Percentiles rank a stretch among this genome's conserved stretches.
These are phyloP conservation scores for Inosperma sp. DNA, from an alignment of 768 basidiomycete genomes.

Conservation along the genomic window DNA sequence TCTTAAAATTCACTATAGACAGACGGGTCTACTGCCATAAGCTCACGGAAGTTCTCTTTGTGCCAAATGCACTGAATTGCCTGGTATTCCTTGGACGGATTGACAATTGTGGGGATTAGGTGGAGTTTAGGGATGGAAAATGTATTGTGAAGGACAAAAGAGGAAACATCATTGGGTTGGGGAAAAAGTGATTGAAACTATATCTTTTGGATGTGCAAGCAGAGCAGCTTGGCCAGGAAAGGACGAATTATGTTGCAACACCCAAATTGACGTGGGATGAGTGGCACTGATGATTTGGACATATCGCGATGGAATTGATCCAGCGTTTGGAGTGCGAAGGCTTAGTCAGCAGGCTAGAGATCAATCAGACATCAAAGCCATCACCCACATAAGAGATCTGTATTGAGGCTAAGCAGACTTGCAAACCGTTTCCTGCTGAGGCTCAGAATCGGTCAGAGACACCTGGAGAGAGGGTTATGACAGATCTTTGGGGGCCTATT, in stretches of 20 bases:
- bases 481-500: conserved; percentile 31
- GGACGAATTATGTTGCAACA: conserved; percentile 9
- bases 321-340: conserved; percentile 6
- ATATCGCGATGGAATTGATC: conserved; percentile 21
- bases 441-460: conserved; percentile 18
- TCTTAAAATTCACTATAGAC: conserved; percentile 15
- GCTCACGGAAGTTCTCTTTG: conserved; percentile 19
- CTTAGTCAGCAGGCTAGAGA: conserved; percentile 18
- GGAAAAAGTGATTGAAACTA: conserved; percentile 8
- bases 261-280: conserved; percentile 22
- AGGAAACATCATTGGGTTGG: conserved; percentile 11
- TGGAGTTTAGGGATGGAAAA: conserved; percentile 14
- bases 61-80: conserved; percentile 22
- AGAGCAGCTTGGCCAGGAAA: conserved; percentile 2
- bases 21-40: conserved; percentile 16
- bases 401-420: conserved; percentile 30
- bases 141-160: conserved; percentile 14
- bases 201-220: conserved; percentile 18
- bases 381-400: conserved; percentile 29
- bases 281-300: conserved; percentile 27
- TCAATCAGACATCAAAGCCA: conserved; percentile 16
- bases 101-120: conserved; percentile 18
- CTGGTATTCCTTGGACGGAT: conserved; percentile 19
- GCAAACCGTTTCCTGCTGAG: conserved; percentile 26
- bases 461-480: conserved; percentile 17